Conservation (phyloP, 2,329 filamentous ascomycete genomes). For the Chaetomium sp. region DNA sequence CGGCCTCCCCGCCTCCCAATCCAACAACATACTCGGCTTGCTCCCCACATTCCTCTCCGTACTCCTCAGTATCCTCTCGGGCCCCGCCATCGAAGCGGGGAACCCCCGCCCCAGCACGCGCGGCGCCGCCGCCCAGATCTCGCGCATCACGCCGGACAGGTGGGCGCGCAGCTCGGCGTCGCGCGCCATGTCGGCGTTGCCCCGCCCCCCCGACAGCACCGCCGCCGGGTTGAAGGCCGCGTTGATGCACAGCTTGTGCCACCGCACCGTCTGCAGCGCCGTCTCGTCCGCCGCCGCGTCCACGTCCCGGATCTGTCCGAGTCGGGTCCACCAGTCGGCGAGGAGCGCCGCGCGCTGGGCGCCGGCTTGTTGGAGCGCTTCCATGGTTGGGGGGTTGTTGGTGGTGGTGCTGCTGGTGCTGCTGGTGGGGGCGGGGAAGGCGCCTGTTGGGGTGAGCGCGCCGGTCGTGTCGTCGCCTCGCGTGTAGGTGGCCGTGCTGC, state of each 20-base stretch:
- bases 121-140: conserved; percentile 66
- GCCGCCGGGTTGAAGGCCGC: conserved; percentile 73
- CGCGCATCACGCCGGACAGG: conserved; percentile 67
- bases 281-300: conserved; percentile 65
- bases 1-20: conserved; percentile 66
- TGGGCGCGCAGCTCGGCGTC: conserved; percentile 65
- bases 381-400: conserved; percentile 1
- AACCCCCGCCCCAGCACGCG: conserved; percentile 62
- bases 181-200: conserved; percentile 66
- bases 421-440: background rate
- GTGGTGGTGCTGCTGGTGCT: background rate
- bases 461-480: conserved; percentile 23
- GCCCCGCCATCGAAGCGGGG: conserved; percentile 60
- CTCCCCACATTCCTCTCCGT: conserved; percentile 66
- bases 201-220: conserved; percentile 64
- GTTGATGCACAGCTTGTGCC: conserved; percentile 79
- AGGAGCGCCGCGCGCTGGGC: conserved; percentile 52
- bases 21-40: conserved; percentile 67
- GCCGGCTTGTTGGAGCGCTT: conserved; percentile 41
- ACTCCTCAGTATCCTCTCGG: conserved; percentile 64
- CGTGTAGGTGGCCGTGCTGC: background rate
- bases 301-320: conserved; percentile 66
- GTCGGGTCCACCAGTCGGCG: conserved; percentile 54
- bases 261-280: conserved; percentile 69
- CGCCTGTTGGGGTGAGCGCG: conserved; percentile 19